Evolutionary conservation across 331 rosid species (phyloP), one percentile per base, ranked within the genome.

Genomic region (Acacia concinna): DNA sequence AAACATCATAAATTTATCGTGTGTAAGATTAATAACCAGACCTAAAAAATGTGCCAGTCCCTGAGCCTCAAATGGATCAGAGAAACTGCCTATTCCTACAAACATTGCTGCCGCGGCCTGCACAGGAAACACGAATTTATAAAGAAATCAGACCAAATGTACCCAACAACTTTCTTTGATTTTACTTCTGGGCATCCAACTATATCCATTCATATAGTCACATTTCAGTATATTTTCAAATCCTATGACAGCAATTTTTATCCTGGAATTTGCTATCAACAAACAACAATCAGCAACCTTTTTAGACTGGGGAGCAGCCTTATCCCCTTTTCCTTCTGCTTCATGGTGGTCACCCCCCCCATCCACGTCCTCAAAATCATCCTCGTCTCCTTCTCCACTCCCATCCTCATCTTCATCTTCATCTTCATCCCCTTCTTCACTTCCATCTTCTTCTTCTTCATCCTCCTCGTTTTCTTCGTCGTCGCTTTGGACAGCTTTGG

Each of bases 21-120:
- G 15, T 15, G 25, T 59, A 30, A 74, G 52, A 35, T 59, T 78
- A 78, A 73, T 31, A 79, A 47, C 15, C 83, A 78, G 71, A 96
- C 99, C 99, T 85, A 96, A 77, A 83, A 96, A 93, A 78, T 96
- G 99, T 4, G 97, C 98, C 38, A 96, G 92, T 75, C 99, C 99
- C 77, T 96, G 97, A 5, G 98, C 99, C 86, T 96, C 96, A n/a
- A 62, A 49, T 38, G 99, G 99, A 73, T 93, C 99, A 30, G 91
- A 93, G 81, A 93, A 96, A 82, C 98, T 93, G 56, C 99, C 98
- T 56, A 93, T 90, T 78, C 90, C 99, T 10, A 96, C 98, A 76
- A 91, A 90, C 99, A 96, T 91, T 2, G 99, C 99, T 35, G 98
- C 99, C 3, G 98, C 98, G 14, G 99, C 99, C 99, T 96, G 88